phyloP scores from a whole-genome alignment of 306 rosid genomes.

The Luffa aegyptiaca region DNA sequence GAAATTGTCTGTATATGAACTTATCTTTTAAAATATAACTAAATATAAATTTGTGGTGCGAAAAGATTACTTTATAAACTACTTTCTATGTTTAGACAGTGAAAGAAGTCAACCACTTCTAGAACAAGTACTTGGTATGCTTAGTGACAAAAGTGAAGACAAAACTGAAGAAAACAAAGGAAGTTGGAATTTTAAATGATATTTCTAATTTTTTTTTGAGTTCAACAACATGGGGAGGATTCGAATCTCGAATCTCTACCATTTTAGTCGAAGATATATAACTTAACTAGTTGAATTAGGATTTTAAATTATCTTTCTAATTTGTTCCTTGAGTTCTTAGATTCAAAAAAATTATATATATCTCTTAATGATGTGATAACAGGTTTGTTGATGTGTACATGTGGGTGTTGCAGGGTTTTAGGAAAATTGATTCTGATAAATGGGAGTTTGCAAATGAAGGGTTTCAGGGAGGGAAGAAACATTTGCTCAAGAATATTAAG shows the following conservation, averaged over 20 bases:
- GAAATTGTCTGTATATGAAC: too few relatives aligned
- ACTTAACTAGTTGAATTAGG: too few relatives aligned
- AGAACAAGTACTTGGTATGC: neutral
- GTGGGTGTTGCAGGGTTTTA: conserved; percentile 50
- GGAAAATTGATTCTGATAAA: conserved; percentile 69
- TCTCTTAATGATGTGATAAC: too few relatives aligned
- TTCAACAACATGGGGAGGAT: too few relatives aligned
- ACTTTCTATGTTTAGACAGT: neutral
- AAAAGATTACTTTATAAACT: too few relatives aligned
- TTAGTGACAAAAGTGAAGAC: neutral
- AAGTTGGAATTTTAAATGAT: too few relatives aligned
- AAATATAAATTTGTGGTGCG: neutral
- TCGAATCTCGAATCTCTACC: too few relatives aligned
- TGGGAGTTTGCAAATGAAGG: conserved; percentile 97
- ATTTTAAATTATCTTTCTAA: too few relatives aligned
- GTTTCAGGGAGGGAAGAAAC: conserved; percentile 75
- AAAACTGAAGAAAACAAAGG: neutral
- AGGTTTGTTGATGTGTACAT: neutral
- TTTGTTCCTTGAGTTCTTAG: neutral
- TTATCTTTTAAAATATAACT: too few relatives aligned
- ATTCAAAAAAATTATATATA: too few relatives aligned
- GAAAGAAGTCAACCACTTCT: neutral
- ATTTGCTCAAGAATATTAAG: conserved; percentile 74
- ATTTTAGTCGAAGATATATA: too few relatives aligned
- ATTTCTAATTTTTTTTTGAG: neutral